Evolutionary conservation across 108 stramenopile genomes (phyloP).

Genomic region (Cyclotella choctawhatcheeana): DNA sequence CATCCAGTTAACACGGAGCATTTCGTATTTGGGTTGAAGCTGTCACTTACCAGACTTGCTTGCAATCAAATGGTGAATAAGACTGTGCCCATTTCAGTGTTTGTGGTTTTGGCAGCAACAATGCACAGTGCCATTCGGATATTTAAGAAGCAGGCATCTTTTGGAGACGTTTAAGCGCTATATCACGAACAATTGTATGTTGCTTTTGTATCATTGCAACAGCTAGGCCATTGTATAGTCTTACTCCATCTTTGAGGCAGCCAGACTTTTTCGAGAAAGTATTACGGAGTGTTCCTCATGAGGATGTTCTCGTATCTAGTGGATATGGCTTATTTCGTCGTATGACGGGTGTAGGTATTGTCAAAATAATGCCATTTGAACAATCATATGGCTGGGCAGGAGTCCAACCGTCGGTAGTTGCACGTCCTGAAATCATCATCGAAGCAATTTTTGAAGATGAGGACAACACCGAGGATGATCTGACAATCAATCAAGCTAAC

Average conservation of each 20-base stretch:
- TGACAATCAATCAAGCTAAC: background rate
- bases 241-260: constrained; percentile 26
- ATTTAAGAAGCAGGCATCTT: background rate
- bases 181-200: constrained; percentile 26
- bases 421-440: constrained; percentile 65
- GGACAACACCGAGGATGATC: constrained; percentile 12
- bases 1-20: constrained; percentile 2
- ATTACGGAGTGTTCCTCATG: background rate
- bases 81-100: constrained; percentile 21
- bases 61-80: constrained; percentile 30
- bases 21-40: constrained; percentile 24
- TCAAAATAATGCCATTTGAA: background rate
- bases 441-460: constrained; percentile 50
- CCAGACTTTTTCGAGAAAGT: background rate
- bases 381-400: constrained; percentile 56
- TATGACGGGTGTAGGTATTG: constrained; percentile 78
- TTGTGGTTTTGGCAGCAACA: constrained; percentile 16
- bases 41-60: constrained; percentile 36
- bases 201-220: constrained; percentile 37
- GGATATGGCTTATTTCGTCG: constrained; percentile 79
- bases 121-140: constrained; percentile 1
- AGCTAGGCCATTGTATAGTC: constrained; percentile 40
- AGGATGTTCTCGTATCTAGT: constrained; percentile 4
- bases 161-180: constrained; percentile 15
- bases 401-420: constrained; percentile 52